A percentile compares a stretch with the other conserved stretches of the same genome.
These are phyloP conservation scores for Microsporum ferrugineum DNA, from an alignment of 2,329 filamentous ascomycete species.

Conservation along the genomic window DNA sequence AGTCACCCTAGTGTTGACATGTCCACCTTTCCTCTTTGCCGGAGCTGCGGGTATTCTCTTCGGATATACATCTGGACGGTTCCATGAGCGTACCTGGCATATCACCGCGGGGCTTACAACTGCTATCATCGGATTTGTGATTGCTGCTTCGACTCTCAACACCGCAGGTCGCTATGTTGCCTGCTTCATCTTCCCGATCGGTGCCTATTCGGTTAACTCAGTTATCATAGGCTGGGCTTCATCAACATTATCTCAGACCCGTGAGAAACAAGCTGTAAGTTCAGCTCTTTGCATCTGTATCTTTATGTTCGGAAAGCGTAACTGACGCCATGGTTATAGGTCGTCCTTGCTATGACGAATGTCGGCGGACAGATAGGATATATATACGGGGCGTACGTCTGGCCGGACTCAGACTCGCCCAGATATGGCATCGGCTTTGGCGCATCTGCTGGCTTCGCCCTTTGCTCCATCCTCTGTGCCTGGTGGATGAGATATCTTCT, in stretches of 20 bases:
- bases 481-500: constrained; percentile 16
- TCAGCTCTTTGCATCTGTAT: neutral
- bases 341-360: constrained; percentile 32
- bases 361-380: constrained; percentile 30
- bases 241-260: constrained; percentile 31
- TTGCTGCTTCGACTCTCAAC: constrained; percentile 21
- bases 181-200: constrained; percentile 24
- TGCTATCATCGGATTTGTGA: constrained; percentile 23
- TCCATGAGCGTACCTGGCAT: constrained; percentile 26
- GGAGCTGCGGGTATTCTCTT: constrained; percentile 38
- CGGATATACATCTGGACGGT: constrained; percentile 41
- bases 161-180: constrained; percentile 24
- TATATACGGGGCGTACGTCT: constrained; percentile 33
- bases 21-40: constrained; percentile 42
- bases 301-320: neutral
- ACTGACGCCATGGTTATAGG: constrained; percentile 4
- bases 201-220: constrained; percentile 29
- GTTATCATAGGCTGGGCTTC: constrained; percentile 35
- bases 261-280: constrained; percentile 35
- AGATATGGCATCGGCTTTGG: constrained; percentile 15
- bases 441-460: constrained; percentile 13
- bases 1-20: constrained; percentile 41
- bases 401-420: constrained; percentile 19
- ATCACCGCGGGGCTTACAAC: constrained; percentile 18
- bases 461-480: constrained; percentile 14